Percentiles rank a stretch among this genome's conserved stretches.
phyloP scores from a whole-genome alignment of 208 protist genomes.

The Crithidia brevicula region DNA sequence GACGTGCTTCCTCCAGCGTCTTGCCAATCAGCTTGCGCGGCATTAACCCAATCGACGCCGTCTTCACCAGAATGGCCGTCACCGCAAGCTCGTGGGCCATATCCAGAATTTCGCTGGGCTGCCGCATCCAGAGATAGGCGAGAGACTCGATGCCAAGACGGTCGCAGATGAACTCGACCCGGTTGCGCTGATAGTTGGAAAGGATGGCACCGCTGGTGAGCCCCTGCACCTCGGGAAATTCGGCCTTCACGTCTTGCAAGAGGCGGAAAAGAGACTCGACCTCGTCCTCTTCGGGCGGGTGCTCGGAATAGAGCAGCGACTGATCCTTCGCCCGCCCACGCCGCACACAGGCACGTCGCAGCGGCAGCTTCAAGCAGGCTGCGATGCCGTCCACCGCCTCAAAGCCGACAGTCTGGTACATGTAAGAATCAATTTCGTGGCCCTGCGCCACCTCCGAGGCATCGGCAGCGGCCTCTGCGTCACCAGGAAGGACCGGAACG shows the following conservation, averaged over 20 bases:
- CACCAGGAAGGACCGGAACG: slow-evolving; percentile 22
- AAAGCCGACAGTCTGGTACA: slow-evolving; percentile 99
- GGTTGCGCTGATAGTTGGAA: slow-evolving; percentile 97
- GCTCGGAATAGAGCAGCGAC: slow-evolving; percentile 83
- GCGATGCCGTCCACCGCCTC: slow-evolving; percentile 91
- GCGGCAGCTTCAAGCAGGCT: slow-evolving; percentile 91
- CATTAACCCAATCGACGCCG: slow-evolving; percentile 93
- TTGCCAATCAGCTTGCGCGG: slow-evolving; percentile 91
- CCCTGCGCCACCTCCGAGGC: slow-evolving; percentile 18
- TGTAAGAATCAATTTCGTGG: slow-evolving; percentile 98
- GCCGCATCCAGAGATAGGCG: slow-evolving; percentile 96
- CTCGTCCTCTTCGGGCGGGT: slow-evolving; percentile 91
- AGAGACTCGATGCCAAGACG: slow-evolving; percentile 94
- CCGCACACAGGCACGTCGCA: slow-evolving; percentile 85
- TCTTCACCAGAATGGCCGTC: slow-evolving; percentile 96
- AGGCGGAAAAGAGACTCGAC: slow-evolving; percentile 97
- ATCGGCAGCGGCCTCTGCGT: background rate
- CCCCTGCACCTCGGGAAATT: slow-evolving; percentile 88
- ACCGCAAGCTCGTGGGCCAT: slow-evolving; percentile 91
- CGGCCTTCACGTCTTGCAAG: slow-evolving; percentile 84
- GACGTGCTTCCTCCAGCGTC: slow-evolving; percentile 74
- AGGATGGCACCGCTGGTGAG: slow-evolving; percentile 98
- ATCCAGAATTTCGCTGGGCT: slow-evolving; percentile 93
- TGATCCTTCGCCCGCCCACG: slow-evolving; percentile 73
- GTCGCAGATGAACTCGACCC: slow-evolving; percentile 97